phyloP scores from a whole-genome alignment of 306 rosid species.

The Cucurbita maxima region DNA sequence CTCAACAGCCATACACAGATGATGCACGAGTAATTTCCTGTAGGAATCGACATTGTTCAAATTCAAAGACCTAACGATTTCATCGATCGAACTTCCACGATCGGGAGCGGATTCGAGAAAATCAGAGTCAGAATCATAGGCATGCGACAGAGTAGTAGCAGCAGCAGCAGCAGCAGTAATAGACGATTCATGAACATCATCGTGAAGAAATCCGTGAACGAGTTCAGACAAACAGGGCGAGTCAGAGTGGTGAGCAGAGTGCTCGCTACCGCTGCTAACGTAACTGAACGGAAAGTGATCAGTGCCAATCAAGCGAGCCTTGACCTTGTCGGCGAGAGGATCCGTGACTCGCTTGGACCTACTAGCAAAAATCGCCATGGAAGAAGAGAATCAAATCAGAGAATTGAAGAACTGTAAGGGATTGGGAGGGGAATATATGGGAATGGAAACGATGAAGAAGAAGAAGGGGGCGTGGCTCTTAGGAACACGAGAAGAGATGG shows the following conservation, averaged over 20 bases:
- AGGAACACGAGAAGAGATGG: background rate
- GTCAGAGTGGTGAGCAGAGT: conserved; percentile 29
- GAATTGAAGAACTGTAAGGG: too few relatives aligned
- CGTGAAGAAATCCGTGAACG: conserved; percentile 38
- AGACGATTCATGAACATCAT: background rate
- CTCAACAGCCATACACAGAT: conserved; percentile 34
- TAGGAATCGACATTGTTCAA: conserved; percentile 20
- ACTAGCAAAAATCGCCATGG: conserved; percentile 15
- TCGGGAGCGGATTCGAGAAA: conserved; percentile 30
- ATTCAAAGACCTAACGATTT: background rate
- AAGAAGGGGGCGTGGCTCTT: background rate
- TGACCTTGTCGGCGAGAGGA: conserved; percentile 50
- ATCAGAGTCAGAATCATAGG: conserved; percentile 28
- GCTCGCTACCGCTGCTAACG: conserved; percentile 68
- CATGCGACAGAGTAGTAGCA: background rate
- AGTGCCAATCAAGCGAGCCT: conserved; percentile 41
- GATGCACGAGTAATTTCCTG: conserved; percentile 17
- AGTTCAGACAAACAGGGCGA: conserved; percentile 59
- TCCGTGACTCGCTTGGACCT: conserved; percentile 49
- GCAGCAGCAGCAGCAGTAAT: background rate
- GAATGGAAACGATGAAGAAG: background rate
- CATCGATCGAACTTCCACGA: conserved; percentile 12
- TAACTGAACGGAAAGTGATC: conserved; percentile 19
- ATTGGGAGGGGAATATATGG: conserved; percentile 12
- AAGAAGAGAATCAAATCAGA: background rate